Base-by-base conservation (phyloP, 208 protist genomes). In the Leishmania aethiopica region DNA sequence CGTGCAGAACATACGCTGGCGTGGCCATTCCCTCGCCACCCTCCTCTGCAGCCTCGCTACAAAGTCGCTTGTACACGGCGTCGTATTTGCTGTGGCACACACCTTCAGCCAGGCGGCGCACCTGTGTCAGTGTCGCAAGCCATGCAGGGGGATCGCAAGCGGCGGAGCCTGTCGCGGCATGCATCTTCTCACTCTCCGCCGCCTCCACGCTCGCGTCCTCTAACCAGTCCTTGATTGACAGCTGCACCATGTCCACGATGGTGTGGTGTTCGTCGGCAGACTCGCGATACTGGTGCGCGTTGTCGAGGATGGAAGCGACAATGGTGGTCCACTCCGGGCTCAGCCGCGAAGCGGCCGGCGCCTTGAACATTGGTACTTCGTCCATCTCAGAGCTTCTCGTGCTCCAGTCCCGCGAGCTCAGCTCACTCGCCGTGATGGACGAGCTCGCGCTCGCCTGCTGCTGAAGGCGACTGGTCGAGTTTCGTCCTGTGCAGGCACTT, bases 21-120 rank as follows among this genome's bases (percentile, higher is more conserved):
- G 35, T 47, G 42, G 40, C 6, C n/a, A 51, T 72, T 42, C 55
- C 80, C 3, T 80, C 80, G 2, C 74, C 77, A 35, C 59, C 78
- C 35, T 85, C 77, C 35, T 76, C 55, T 5, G 81, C 79, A 6
- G 77, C 72, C 64, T 80, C 84, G 55, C 51, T 59, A 53, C 62
- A 69, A 22, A 84, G 79, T 28, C 77, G 81, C 25, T 59, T 42
- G 66, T 88, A 90, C 77, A 87, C 70, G 19, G 81, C 37, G 37
- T 79, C 80, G 73, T 90, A 90, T 53, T 84, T 79, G 3, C 70
- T 35, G n/a, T 78, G 67, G 79, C 87, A 90, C 69, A 73, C 60
- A 3, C 79, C n/a, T 40, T 83, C 66, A 7, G 84, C 77, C 6
- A 84, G 74, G 25, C 47, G 60, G 51, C 83, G 67, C 47, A 81